phyloP scores from a whole-genome alignment of 306 rosid genomes.

The Begonia fuchsioides region DNA sequence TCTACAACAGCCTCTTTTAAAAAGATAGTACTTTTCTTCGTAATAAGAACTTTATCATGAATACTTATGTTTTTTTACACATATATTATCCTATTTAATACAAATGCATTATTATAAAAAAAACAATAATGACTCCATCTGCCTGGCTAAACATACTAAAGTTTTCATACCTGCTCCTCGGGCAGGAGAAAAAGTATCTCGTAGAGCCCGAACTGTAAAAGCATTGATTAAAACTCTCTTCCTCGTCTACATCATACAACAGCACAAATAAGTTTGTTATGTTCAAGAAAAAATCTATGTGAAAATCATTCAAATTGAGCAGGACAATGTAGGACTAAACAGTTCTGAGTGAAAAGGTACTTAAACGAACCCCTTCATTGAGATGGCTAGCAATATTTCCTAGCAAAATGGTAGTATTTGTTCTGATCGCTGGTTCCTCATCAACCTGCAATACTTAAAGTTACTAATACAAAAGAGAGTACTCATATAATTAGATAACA shows the following conservation, averaged over 20 bases:
- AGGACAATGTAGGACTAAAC: not conserved
- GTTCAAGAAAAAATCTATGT: not conserved
- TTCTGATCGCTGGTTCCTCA: conserved; percentile 93
- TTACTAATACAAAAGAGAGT: not conserved
- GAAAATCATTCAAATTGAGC: not conserved
- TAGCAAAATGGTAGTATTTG: conserved; percentile 88
- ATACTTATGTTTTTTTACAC: no score
- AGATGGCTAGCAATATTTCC: conserved; percentile 90
- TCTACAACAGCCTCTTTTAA: no score
- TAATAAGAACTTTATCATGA: no score
- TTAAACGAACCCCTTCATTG: conserved; percentile 72
- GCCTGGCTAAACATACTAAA: conserved; percentile 1
- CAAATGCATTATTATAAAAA: no score
- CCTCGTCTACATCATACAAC: conserved; percentile 61
- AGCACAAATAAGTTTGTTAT: conserved; percentile 17
- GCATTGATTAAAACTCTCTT: conserved; percentile 97
- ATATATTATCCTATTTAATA: no score
- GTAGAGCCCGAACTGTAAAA: conserved; percentile 95
- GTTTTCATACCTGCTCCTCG: conserved; percentile 83
- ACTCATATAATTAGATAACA: no score
- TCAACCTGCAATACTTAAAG: conserved; percentile 57
- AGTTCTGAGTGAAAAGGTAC: conserved; percentile 7
- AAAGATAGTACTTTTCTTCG: no score
- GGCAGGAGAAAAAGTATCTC: conserved; percentile 92
- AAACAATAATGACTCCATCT: not conserved